phyloP scores from a whole-genome alignment of 371 early-diverging fungal genomes.

The Choanephora cucurbitarum region DNA sequence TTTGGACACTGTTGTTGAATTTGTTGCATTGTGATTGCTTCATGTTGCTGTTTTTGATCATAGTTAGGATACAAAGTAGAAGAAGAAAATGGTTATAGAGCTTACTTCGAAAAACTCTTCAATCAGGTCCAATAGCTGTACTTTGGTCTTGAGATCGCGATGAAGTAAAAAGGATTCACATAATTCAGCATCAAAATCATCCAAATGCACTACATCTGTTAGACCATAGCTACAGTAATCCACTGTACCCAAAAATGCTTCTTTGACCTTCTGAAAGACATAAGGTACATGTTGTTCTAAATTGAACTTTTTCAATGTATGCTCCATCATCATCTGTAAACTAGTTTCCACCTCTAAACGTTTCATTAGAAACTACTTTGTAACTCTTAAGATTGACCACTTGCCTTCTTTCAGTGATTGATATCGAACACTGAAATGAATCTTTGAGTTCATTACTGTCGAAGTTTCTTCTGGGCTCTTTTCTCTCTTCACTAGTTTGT shows the following conservation, averaged over 20 bases:
- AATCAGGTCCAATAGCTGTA: constrained; percentile 48
- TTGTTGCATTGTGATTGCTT: constrained; percentile 41
- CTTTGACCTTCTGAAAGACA: constrained; percentile 54
- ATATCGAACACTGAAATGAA: constrained; percentile 59
- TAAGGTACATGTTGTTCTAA: constrained; percentile 57
- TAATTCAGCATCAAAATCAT: constrained; percentile 56
- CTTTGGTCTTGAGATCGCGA: constrained; percentile 57
- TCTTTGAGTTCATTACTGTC: constrained; percentile 38
- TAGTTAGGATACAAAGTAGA: too few relatives aligned
- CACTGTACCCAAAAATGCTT: constrained; percentile 52
- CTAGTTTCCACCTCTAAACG: constrained; percentile 71
- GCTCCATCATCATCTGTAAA: constrained; percentile 48
- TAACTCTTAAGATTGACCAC: too few relatives aligned
- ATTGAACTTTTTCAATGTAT: constrained; percentile 44
- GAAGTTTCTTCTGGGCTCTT: constrained; percentile 9
- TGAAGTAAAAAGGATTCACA: constrained; percentile 59
- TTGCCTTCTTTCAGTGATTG: constrained; percentile 61
- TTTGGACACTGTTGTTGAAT: constrained; percentile 33
- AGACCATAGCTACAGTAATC: constrained; percentile 67
- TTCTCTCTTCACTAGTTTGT: constrained; percentile 55
- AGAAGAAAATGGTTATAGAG: not conserved
- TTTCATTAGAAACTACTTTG: too few relatives aligned
- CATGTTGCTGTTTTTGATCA: constrained; percentile 41
- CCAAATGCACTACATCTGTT: constrained; percentile 60
- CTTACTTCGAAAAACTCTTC: constrained; percentile 55